Percentiles rank a stretch among this genome's conserved stretches.
Conservation (phyloP, 2,329 filamentous ascomycete genomes). For the Penicillium expansum region DNA sequence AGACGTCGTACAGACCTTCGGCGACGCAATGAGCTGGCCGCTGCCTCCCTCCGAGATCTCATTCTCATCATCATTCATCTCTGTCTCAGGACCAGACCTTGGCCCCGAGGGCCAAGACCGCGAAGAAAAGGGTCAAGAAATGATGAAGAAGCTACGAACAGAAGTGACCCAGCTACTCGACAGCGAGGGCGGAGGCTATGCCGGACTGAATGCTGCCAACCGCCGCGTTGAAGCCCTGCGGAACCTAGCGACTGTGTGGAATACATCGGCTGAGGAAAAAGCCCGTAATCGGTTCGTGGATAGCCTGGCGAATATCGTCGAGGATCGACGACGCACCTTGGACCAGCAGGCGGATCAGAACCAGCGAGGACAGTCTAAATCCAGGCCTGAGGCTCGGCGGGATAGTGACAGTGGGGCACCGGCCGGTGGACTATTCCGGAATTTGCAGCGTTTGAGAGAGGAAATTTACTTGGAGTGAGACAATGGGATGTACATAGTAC, state of each 20-base stretch:
- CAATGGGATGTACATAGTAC: neutral
- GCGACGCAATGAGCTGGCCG: conserved; percentile 92
- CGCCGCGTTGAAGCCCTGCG: conserved; percentile 74
- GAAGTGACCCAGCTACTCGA: conserved; percentile 70
- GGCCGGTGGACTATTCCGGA: conserved; percentile 52
- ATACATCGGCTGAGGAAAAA: conserved; percentile 92
- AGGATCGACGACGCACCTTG: conserved; percentile 60
- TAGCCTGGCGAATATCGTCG: conserved; percentile 72
- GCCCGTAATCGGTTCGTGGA: conserved; percentile 80
- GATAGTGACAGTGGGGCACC: conserved; percentile 39
- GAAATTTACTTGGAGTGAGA: conserved; percentile 53
- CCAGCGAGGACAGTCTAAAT: conserved; percentile 17
- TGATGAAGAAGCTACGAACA: conserved; percentile 61
- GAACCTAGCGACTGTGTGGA: conserved; percentile 78
- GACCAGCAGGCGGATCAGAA: conserved; percentile 35
- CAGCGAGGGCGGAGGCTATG: conserved; percentile 56
- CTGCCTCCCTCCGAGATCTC: conserved; percentile 85
- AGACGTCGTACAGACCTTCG: conserved; percentile 84
- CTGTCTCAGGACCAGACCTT: conserved; percentile 80
- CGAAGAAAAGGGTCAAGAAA: conserved; percentile 83
- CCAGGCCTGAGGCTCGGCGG: conserved; percentile 27
- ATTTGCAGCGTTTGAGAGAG: conserved; percentile 52
- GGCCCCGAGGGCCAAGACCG: conserved; percentile 64
- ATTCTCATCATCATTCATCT: conserved; percentile 80
- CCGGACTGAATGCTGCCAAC: conserved; percentile 67